Base-by-base conservation (phyloP, 2,329 filamentous ascomycete genomes). In the Epichloe typhina region DNA sequence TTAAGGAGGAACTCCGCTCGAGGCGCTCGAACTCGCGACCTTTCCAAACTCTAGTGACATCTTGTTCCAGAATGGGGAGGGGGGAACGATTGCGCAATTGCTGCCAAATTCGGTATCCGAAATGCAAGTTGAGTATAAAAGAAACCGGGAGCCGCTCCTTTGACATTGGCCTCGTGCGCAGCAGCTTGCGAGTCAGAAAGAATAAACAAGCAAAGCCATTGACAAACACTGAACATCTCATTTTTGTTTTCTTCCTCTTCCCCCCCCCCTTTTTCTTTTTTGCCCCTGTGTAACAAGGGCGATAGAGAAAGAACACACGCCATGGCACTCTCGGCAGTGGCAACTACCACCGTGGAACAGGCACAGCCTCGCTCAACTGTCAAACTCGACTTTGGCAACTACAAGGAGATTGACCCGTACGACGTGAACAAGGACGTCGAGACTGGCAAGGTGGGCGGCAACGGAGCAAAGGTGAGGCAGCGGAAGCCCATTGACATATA, bases 381-480 rank as follows among this genome's bases (percentile, higher is more conserved):
- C 51, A 62, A 57, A 52, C 50, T 64, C 15, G 53, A 60, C 17
- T 52, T 61, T 12, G 61, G 59, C 36, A 56, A 60, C 40, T 64
- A 65, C 57, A 65, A 64, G 54, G 62, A 64, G 36, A 59, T 64
- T 40, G 60, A 63, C n/a, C 42, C 54, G 12, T 54, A 54, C 4
- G 51, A 53, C 12, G 52, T 65, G 11, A 57, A 65, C 50, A 55
- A 46, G 33, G 62, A 60, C 6, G 51, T 57, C 7, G 63, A 65
- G 51, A 54, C 57, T 4, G 63, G 63, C 26, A 63, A 62, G 53
- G 55, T 50, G 15, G 59, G 59, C 11, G 55, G 57, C 21, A 55
- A 57, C 33, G 59, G 54, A 8, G 63, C 63, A 51, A 61, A 60
- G 58, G 62, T 63, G 47, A 42, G 15, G 15, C 8, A 39, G 17